phyloP scores from a whole-genome alignment of 2,329 filamentous ascomycete genomes.

The Pseudopyrenochaeta lycopersici region DNA sequence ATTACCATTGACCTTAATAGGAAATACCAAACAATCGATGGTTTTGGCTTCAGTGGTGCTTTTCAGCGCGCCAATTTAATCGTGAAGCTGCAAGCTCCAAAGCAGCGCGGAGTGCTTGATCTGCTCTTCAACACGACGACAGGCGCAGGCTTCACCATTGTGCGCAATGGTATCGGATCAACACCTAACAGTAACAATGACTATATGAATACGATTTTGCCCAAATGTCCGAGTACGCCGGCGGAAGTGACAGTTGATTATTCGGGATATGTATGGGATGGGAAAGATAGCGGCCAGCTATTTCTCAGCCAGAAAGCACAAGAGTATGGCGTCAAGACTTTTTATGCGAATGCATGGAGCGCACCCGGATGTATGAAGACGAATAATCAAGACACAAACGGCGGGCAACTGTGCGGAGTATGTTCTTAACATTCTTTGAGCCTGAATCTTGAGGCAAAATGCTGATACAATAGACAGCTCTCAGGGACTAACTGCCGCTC shows the following conservation, averaged over 20 bases:
- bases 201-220: constrained; percentile 42
- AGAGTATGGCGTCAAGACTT: constrained; percentile 54
- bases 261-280: constrained; percentile 35
- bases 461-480: constrained; percentile 17
- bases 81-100: constrained; percentile 51
- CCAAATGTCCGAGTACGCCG: constrained; percentile 31
- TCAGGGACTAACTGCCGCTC: constrained; percentile 44
- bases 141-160: constrained; percentile 56
- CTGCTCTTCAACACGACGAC: constrained; percentile 57
- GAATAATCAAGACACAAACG: constrained; percentile 55
- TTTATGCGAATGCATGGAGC: constrained; percentile 62
- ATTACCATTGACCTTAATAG: constrained; percentile 54
- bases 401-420: constrained; percentile 59
- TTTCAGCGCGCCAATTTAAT: constrained; percentile 59
- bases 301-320: constrained; percentile 62
- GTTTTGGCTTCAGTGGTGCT: constrained; percentile 57
- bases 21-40: constrained; percentile 58
- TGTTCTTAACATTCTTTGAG: constrained; percentile 24
- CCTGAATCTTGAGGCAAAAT: neutral
- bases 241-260: constrained; percentile 15
- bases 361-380: constrained; percentile 64
- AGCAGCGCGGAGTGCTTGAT: constrained; percentile 54
- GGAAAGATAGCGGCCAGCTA: constrained; percentile 56
- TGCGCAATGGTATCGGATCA: constrained; percentile 58
- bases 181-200: constrained; percentile 53